These are phyloP conservation scores for Podaxis sp. DNA, from an alignment of 768 basidiomycete genomes.

Conservation along the genomic window DNA sequence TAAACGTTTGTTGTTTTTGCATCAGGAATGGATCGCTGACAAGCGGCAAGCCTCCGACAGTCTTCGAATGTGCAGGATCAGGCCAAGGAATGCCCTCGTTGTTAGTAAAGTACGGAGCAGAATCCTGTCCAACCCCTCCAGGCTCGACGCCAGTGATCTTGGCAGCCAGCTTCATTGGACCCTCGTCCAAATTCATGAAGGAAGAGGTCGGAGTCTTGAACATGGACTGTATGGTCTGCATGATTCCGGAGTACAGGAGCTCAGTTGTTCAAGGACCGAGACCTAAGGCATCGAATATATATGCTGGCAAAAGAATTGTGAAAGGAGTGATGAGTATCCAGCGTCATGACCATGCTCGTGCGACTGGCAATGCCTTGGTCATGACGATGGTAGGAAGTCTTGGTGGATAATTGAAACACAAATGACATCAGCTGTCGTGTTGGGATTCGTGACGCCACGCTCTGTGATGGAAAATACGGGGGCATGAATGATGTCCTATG, in stretches of 20 bases:
- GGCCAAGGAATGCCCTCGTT: constrained; percentile 18
- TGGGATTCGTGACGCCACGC: too few species aligned
- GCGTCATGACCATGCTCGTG: background rate
- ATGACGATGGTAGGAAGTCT: background rate
- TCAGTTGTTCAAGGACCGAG: too few species aligned
- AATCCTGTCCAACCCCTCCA: constrained; percentile 1
- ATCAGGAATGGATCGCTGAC: constrained; percentile 15
- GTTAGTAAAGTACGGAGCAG: constrained; percentile 17
- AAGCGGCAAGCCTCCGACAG: constrained; percentile 15
- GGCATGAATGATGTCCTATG: too few species aligned
- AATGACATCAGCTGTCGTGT: too few species aligned
- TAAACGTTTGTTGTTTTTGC: constrained; percentile 19
- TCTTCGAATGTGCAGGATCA: constrained; percentile 15
- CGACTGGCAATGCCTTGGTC: too few species aligned
- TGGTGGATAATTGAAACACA: background rate
- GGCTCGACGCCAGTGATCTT: constrained; percentile 12
- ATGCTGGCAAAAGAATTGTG: background rate
- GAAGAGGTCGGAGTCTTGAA: background rate
- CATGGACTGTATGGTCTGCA: background rate
- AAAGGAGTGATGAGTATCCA: background rate
- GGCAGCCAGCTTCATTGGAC: constrained; percentile 13
- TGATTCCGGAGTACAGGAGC: background rate
- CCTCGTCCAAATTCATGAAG: constrained; percentile 15
- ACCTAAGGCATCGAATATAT: background rate
- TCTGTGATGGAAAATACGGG: too few species aligned